Percentiles rank a stretch among this genome's conserved stretches.
phyloP scores from a whole-genome alignment of 139 green algal species.

The Micractinium conductrix region DNA sequence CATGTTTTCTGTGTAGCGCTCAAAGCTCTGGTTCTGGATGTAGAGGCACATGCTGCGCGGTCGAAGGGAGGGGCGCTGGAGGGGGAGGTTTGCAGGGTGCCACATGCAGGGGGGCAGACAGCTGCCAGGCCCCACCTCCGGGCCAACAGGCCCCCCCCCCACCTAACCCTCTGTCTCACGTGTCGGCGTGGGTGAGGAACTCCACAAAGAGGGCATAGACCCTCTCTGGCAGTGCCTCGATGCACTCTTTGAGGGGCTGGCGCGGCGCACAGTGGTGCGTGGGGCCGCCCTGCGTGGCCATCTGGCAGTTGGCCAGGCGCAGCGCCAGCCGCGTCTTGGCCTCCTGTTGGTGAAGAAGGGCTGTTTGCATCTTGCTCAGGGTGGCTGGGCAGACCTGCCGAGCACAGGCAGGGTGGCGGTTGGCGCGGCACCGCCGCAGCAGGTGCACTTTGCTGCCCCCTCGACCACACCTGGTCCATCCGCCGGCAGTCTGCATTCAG shows the following conservation, averaged over 20 bases:
- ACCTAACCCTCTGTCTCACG: no score
- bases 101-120: not conserved
- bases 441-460: no score
- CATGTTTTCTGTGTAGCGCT: conserved; percentile 53
- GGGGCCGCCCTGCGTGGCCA: conserved; percentile 28
- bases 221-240: conserved; percentile 33
- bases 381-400: no score
- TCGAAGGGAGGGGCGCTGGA: not conserved
- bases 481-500: conserved; percentile 38
- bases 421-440: no score
- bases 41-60: conserved; percentile 56
- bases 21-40: conserved; percentile 61
- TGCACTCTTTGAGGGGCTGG: conserved; percentile 39
- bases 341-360: no score
- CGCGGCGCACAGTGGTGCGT: conserved; percentile 27
- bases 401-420: no score
- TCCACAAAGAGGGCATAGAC: conserved; percentile 39
- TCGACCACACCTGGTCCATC: no score
- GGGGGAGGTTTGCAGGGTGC: not conserved
- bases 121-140: not conserved
- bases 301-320: conserved; percentile 41
- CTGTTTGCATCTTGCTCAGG: no score
- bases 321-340: conserved; percentile 50
- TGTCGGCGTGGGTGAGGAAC: conserved; percentile 52
- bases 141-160: no score